Evolutionary conservation across 768 basidiomycete genomes (phyloP), one percentile per base, ranked within the genome.

Genomic region (Mycena chlorophos): DNA sequence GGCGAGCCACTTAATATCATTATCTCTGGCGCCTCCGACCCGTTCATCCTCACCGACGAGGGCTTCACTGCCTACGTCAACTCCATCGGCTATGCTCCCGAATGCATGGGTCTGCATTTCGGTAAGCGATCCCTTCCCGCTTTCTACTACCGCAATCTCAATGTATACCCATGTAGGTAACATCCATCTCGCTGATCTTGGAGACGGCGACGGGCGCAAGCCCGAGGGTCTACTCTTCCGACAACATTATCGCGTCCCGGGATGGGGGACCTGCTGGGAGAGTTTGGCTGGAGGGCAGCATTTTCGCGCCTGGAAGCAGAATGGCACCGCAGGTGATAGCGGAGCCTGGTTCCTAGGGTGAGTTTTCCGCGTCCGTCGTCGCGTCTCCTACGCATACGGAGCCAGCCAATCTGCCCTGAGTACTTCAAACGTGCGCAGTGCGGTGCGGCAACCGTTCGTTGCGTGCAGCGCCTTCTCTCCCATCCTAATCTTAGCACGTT

Each of bases 201-300:
- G 92, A 25, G 92, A 94, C 63, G 92, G 91, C 1, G 83, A 87
- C 51, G 85, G 85, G 2, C 79, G 78, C 63, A 86, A 86, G 66
- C 67, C 73, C 0, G 87, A 94, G 66, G 79, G 84, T 57, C 81
- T 85, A 66, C 80, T 94, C 45, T 86, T 85, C 22, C 82, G 92
- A 22, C 91, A 94, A 62, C 76, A 86, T 58, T 92, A 91, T 70
- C 81, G 82, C 62, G 79, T 80, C 58, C 89, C 91, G 3, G 71
- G 86, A 30, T 86, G 84, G 79, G 92, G 92, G 25, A 90, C 90
- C 0, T 94, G 92, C 69, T 91, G 92, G 88, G 91, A 94, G 76
- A 90, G 84, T 63, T 69, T 94, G 22, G 78, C 65, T 79, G 91
- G 91, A n/a, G 92, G 91, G 2, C 86, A 94, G 54, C 93, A 94